These are phyloP conservation scores for Colletotrichum sp. DNA, from an alignment of 2,329 filamentous ascomycete genomes.

Conservation along the genomic window DNA sequence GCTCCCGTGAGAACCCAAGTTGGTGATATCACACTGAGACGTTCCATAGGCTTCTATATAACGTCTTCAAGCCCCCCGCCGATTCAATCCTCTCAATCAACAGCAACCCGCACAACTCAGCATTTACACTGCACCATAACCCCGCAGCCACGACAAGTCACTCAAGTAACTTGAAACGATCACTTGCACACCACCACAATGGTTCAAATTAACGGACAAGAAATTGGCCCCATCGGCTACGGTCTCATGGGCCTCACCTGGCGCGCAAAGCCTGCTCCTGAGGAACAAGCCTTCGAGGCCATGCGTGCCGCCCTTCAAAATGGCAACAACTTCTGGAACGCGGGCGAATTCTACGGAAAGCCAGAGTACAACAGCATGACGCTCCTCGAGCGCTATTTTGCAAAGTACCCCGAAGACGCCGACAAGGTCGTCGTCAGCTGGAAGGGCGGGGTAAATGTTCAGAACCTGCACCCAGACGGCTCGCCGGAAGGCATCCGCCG, in stretches of 20 bases:
- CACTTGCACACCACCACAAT: conserved; percentile 22
- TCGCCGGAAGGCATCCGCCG: conserved; percentile 58
- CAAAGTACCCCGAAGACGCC: conserved; percentile 67
- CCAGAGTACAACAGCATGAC: conserved; percentile 63
- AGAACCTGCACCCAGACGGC: conserved; percentile 48
- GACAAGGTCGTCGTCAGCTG: conserved; percentile 65
- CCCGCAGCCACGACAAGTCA: background rate
- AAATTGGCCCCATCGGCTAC: conserved; percentile 56
- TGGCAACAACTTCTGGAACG: conserved; percentile 63
- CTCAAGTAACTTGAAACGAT: background rate
- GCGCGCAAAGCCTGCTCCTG: conserved; percentile 40
- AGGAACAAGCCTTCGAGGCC: conserved; percentile 57
- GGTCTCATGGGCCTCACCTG: conserved; percentile 60
- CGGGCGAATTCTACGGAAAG: conserved; percentile 68
- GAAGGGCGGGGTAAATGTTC: conserved; percentile 58
- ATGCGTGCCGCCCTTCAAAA: conserved; percentile 56
- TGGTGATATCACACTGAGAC: background rate
- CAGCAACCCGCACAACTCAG: background rate
- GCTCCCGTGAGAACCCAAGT: background rate
- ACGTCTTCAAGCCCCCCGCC: background rate
- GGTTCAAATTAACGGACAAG: conserved; percentile 43
- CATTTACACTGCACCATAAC: background rate
- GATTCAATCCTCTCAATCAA: background rate
- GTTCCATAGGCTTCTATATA: background rate
- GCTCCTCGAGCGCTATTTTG: conserved; percentile 67